phyloP scores from a whole-genome alignment of 306 rosid genomes.

The Medicago ruthenica region DNA sequence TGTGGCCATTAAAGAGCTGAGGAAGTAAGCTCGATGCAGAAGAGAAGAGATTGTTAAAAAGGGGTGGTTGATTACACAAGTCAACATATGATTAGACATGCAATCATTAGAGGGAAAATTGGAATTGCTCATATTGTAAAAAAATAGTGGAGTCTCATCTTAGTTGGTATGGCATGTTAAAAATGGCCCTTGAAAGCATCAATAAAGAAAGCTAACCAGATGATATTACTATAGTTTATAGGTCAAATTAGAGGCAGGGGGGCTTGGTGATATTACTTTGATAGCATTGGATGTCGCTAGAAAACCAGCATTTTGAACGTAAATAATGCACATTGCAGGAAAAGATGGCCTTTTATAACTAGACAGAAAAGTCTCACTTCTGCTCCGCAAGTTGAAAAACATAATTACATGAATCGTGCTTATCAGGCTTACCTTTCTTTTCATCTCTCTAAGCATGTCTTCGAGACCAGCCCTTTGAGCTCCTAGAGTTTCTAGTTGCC shows the following conservation, averaged over 20 bases:
- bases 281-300: neutral
- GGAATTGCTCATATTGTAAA: neutral
- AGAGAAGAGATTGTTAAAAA: neutral
- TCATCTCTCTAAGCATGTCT: conserved; percentile 99
- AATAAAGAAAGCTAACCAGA: neutral
- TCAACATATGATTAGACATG: too few species aligned
- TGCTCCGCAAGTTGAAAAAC: conserved; percentile 16
- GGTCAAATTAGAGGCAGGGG: neutral
- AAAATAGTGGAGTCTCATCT: neutral
- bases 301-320: neutral
- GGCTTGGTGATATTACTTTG: neutral
- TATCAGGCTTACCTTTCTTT: conserved; percentile 75
- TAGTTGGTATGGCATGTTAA: neutral
- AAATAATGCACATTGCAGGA: neutral
- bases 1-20: neutral
- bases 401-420: neutral
- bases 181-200: neutral
- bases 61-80: neutral
- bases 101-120: neutral
- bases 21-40: neutral
- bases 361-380: conserved; percentile 17
- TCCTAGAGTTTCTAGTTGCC: conserved; percentile 97
- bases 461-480: conserved; percentile 99
- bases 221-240: neutral
- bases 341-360: neutral